phyloP scores from a whole-genome alignment of 441 rosid genomes.

The Populus hybrid region DNA sequence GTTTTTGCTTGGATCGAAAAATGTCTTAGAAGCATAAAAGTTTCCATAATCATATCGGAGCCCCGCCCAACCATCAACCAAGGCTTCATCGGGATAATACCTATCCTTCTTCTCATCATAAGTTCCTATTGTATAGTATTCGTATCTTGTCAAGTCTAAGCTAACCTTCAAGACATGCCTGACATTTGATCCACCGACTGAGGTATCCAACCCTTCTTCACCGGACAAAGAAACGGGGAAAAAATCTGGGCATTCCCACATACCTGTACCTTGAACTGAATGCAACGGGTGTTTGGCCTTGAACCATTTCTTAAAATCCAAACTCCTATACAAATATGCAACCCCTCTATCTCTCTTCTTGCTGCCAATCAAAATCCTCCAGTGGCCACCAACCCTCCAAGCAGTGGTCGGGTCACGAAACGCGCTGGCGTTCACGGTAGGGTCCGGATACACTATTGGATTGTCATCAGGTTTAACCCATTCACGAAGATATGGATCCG shows the following conservation, averaged over 20 bases:
- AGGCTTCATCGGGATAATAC: constrained; percentile 47
- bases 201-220: constrained; percentile 47
- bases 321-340: constrained; percentile 56
- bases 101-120: constrained; percentile 39
- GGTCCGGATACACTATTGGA: constrained; percentile 48
- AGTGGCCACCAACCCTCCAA: constrained; percentile 57
- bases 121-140: constrained; percentile 69
- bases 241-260: constrained; percentile 92
- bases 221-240: constrained; percentile 49
- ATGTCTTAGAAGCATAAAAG: constrained; percentile 81
- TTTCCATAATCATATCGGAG: constrained; percentile 81
- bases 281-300: constrained; percentile 69
- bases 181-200: constrained; percentile 26
- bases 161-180: constrained; percentile 73
- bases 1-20: constrained; percentile 54
- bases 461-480: constrained; percentile 84
- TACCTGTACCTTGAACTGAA: constrained; percentile 42
- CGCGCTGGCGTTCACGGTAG: constrained; percentile 49
- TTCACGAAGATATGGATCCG: constrained; percentile 72
- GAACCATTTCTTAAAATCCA: constrained; percentile 61
- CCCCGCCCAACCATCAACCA: constrained; percentile 73
- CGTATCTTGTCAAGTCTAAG: constrained; percentile 65
- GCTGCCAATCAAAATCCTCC: constrained; percentile 64
- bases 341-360: constrained; percentile 49
- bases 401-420: constrained; percentile 95